Percentiles rank a stretch among this genome's conserved stretches.
These are phyloP conservation scores for Termitomyces sp. DNA, from an alignment of 768 basidiomycete species.

Conservation along the genomic window DNA sequence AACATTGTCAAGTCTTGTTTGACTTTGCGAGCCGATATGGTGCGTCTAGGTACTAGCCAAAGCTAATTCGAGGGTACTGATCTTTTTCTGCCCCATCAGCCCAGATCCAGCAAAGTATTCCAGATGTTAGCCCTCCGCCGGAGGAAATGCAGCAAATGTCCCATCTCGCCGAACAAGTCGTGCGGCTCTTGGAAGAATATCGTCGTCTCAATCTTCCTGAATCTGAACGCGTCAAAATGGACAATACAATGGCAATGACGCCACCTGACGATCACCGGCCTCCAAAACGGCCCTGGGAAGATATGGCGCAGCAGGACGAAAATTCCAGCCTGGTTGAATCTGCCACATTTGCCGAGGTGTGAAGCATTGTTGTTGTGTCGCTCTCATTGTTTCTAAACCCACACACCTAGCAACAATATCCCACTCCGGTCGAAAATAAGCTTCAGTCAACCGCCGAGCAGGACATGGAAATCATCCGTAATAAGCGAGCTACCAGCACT, in stretches of 20 bases:
- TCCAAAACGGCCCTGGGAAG: conserved; percentile 81
- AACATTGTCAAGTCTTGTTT: conserved; percentile 58
- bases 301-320: conserved; percentile 49
- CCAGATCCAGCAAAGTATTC: conserved; percentile 38
- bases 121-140: conserved; percentile 46
- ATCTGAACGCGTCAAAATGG: conserved; percentile 27
- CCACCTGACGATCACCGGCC: conserved; percentile 50
- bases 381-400: background rate
- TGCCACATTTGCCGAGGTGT: conserved; percentile 29
- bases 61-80: background rate
- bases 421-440: conserved; percentile 28
- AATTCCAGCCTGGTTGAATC: conserved; percentile 21
- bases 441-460: conserved; percentile 65
- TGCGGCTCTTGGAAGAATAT: conserved; percentile 62
- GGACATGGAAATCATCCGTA: conserved; percentile 82
- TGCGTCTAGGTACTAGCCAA: conserved; percentile 24
- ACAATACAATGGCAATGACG: conserved; percentile 22
- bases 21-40: conserved; percentile 66
- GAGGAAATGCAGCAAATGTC: conserved; percentile 69
- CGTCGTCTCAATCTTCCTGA: conserved; percentile 38
- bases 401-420: conserved; percentile 18
- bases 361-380: background rate
- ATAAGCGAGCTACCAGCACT: conserved; percentile 71
- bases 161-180: conserved; percentile 57
- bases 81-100: conserved; percentile 22